Base-by-base conservation (phyloP, 768 basidiomycete species). In the Suillus sp. region DNA sequence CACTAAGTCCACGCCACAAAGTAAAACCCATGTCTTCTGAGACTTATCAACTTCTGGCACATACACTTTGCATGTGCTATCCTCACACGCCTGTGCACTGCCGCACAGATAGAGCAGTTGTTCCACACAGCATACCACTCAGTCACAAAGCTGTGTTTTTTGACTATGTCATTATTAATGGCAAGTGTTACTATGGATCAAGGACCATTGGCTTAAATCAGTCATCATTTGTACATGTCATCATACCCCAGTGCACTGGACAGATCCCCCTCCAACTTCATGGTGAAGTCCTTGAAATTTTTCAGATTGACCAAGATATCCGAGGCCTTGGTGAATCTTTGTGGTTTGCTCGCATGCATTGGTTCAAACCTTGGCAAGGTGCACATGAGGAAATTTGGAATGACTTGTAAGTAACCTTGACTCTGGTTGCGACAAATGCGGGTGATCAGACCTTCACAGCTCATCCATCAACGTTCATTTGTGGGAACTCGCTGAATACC, bases 251-350 rank as follows among this genome's bases (percentile, higher is more conserved):
- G 34, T 9, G 9, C 34, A 35, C 34, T 35, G 34, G 34, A 35
- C 34, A 35, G 9, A 35, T 10, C 9, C 34, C 34, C 34, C 34
- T 35, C 9, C 34, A 35, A 35, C 34, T 35, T 35, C 34, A 55
- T 62, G 61, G 61, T 7, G 61, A 62, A 38, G 22, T 62, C 4
- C 40, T 62, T 22, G 50, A 62, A 37, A 43, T 62, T 13, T 62
- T 62, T 53, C 5, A 43, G 22, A 37, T 62, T 43, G 34, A 62
- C 25, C 61, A 62, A 55, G 34, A 34, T 9, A 34, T 34, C 34
- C 34, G 34, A 34, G 34, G 34, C 34, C 34, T 34, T 9, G 34
- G 34, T 34, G 34, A 34, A 34, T 37, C 53, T 34, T 25, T 62
- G 5, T 60, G 60, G 45, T 60, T 60, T 55, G 61, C 18, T 5